Base-by-base conservation (phyloP, 2,329 filamentous ascomycete genomes). In the Trichophyton schoenleinii region DNA sequence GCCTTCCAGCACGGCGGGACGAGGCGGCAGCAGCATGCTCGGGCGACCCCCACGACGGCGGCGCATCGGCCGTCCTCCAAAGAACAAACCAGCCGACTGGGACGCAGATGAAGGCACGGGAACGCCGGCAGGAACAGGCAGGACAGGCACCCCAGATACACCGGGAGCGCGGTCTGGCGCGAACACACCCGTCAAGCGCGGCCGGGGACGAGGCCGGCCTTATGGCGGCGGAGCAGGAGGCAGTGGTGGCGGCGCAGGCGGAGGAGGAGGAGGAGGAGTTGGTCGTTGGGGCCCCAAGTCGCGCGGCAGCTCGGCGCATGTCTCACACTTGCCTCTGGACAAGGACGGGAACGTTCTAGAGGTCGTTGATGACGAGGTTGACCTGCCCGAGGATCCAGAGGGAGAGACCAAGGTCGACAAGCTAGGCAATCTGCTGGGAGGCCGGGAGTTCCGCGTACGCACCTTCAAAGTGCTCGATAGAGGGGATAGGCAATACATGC, bases 351-450 rank as follows among this genome's bases (percentile, higher is more conserved):
- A 85, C 44, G 44, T 48, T 9, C 44, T 48, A 6, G 44, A 20
- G 15, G 44, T 90, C 3, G 87, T 96, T 63, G 94, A 97, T 74
- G 95, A 95, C 70, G 91, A 96, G 69, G 94, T 94, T 59, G 96
- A 91, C 62, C 85, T 90, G 75, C 87, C 92, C 76, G 88, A 94
- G 69, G 92, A 97, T 68, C 76, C 86, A 1, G 90, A 92, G 70
- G 94, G 94, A 67, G 91, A 96, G 76, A 84, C 84, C 65, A 99
- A 97, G 77, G 92, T 99, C 7, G 89, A 96, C 76, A 92, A 92
- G 77, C 75, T 87, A 68, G 94, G 94, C 34, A 85, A 89, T 68
- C 81, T 99, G 2, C 81, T 86, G 64, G 94, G 84, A 31, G 91
- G 87, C 3, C 84, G 94, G 67, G 90, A 97, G 70, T 99, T 99